Evolutionary conservation across 352 stramenopile genomes (phyloP), one percentile per base, ranked within the genome.

Genomic region (Globisporangium barbulae): DNA sequence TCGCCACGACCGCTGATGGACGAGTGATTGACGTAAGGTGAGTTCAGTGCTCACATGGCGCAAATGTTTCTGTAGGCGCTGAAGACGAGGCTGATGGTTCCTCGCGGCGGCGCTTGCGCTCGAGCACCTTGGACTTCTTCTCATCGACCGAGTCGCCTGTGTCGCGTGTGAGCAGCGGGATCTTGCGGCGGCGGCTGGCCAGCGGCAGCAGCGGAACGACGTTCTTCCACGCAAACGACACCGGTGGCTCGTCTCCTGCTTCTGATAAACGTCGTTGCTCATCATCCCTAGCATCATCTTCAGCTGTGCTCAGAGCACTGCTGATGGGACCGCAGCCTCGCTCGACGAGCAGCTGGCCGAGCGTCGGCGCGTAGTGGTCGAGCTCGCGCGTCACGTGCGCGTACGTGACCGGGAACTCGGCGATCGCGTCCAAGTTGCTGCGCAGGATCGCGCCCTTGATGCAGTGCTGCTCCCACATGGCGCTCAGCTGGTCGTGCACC

Each of bases 391-490:
- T 76, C 47, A 86, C 81, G 21, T 68, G 41, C 22, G 68, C 61
- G 31, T 71, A 69, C 28, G 80, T 63, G 7, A 94, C 68, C 0
- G 63, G 56, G 22, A 93, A 81, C 6, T 53, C 39, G 28, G 85
- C 74, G 6, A 95, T 64, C 57, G 74, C 74, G 64, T 93, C 72
- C 22, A 95, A 59, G 54, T 93, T 74, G 66, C 81, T 93, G 9
- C 82, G 76, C 44, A 92, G 65, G 69, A 93, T 89, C 21, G 83
- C 81, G 6, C 81, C 79, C 67, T 89, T 81, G 47, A 95, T 78
- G 12, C 67, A 79, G 28, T 79, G 79, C 35, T 87, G 70, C 63
- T 98, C 89, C 91, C 92, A 98, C 65, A 88, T 80, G 21, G 77
- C 57, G 61, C 89, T 85, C 28, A 98, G 69, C 47, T 96, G 76